Conservation (phyloP, 2,329 filamentous ascomycete species). For the Coniochaeta sp. region DNA sequence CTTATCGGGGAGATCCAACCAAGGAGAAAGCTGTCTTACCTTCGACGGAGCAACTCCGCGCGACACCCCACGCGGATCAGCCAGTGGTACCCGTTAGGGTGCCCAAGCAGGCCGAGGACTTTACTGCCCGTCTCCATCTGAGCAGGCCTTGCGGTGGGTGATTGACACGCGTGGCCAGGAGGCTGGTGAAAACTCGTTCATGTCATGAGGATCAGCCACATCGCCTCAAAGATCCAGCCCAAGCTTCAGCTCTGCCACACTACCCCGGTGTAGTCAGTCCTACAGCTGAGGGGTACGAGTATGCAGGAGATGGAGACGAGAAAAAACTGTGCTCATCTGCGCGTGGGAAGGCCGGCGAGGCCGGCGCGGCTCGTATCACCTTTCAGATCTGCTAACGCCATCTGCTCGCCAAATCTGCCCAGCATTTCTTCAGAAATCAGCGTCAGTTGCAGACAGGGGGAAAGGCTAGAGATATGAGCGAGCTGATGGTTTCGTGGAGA, state of each 20-base stretch:
- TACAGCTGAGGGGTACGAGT: background rate
- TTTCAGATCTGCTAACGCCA: background rate
- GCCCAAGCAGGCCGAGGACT: background rate
- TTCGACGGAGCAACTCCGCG: background rate
- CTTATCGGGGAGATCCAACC: background rate
- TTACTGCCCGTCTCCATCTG: background rate
- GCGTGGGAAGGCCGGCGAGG: background rate
- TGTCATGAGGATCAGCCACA: background rate
- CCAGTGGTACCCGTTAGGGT: background rate
- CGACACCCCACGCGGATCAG: background rate
- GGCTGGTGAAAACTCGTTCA: background rate
- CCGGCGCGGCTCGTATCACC: background rate
- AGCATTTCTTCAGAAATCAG: background rate
- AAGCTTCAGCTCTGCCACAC: background rate
- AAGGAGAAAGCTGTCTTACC: background rate
- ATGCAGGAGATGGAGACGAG: too few species aligned
- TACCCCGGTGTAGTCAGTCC: background rate
- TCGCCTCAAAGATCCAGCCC: background rate
- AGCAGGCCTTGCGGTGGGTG: background rate
- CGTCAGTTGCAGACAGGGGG: background rate
- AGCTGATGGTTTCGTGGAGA: background rate
- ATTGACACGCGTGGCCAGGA: background rate
- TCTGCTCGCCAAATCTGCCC: background rate
- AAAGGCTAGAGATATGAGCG: background rate
- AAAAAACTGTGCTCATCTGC: background rate